Base-by-base conservation (phyloP, 257 asterid genomes). In the Nicotiana attenuata region DNA sequence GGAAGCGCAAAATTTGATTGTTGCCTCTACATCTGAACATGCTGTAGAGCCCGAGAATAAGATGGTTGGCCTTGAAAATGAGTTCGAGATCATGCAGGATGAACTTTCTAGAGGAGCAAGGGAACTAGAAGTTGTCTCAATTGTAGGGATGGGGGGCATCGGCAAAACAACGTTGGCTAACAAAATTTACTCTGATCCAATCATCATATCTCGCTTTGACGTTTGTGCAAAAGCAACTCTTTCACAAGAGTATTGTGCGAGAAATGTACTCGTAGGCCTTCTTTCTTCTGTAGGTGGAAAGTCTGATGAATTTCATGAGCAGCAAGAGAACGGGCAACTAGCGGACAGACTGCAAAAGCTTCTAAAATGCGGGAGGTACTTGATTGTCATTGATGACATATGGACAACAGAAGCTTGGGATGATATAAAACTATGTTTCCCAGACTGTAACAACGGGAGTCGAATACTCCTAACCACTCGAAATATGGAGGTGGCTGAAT, bases 111-210 rank as follows among this genome's bases (percentile, higher is more conserved):
- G 28, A 59, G 29, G 65, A 59, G 13, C 13, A 20, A 59, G 2
- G 26, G 65, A n/a, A n/a, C 14, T 14, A 17, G 76, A 73, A 10
- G 24, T 73, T 17, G 65, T 73, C 38, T 41, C 84, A 1, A 45
- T 82, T 41, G 65, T 60, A 2, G 84, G 76, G n/a, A 81, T 81
- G 84, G 53, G 53, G 3, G 76, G 84, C 10, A 29, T 82, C 7
- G 84, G 85, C 5, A 66, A 83, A 61, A 83, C 85, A 22, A 83
- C 85, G 13, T 53, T 83, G 29, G 85, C 82, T 1, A 77, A 28
- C 15, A 78, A 77, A 47, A 41, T 80, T 5, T 83, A 59, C 5
- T 60, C 24, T 1, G 29, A 67, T 65, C 73, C 71, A 26, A 28
- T 5, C 60, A 75, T 77, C 22, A 17, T 26, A 16, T 52, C 9